Base-by-base conservation (phyloP, 1,284 basidiomycete species). In the Earliella scabrosa region DNA sequence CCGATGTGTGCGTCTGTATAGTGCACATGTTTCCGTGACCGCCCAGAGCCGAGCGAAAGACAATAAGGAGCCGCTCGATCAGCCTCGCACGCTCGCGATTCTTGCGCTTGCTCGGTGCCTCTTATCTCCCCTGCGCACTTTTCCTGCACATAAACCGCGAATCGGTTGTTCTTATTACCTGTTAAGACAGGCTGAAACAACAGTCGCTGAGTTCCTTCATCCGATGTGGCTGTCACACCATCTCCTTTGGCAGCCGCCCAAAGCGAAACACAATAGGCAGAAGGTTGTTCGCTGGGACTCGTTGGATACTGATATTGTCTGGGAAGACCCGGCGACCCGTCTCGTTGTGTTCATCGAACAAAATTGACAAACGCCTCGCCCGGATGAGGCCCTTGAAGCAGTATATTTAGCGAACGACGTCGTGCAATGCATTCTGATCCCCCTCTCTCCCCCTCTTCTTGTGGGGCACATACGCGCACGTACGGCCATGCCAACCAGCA, bases 401-500 rank as follows among this genome's bases (percentile, higher is more conserved):
- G 57, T 59, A 59, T 59, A 59, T 34, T 45, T 52, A 59, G 52
- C 52, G 39, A 16, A 3, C 29, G 41, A 27, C 7, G n/a, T 14
- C 31, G 46, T 21, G 14, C 14, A 16, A 16, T 21, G 35, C 20
- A 14, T 38, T 20, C 32, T 26, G 13, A 48, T 27, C 10, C 8
- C 27, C 23, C 24, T 23, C 46, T 34, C 43, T 47, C 39, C 39
- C 24, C 46, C 40, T 23, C 45, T 34, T 32, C 45, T 34, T 34
- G 16, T 13, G 29, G 29, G 32, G 45, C 31, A 20, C 16, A 23
- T n/a, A 23, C 21, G 32, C 43, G 27, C 16, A 45, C 29, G 20
- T 18, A n/a, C 45, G 16, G 40, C 31, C 34, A 58, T 56, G 54
- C 82, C 81, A 44, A 78, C 79, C 43, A 78, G 74, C 66, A 82